Evolutionary conservation across 352 stramenopile species (phyloP), one percentile per base, ranked within the genome.

Genomic region (Pythium volutum): DNA sequence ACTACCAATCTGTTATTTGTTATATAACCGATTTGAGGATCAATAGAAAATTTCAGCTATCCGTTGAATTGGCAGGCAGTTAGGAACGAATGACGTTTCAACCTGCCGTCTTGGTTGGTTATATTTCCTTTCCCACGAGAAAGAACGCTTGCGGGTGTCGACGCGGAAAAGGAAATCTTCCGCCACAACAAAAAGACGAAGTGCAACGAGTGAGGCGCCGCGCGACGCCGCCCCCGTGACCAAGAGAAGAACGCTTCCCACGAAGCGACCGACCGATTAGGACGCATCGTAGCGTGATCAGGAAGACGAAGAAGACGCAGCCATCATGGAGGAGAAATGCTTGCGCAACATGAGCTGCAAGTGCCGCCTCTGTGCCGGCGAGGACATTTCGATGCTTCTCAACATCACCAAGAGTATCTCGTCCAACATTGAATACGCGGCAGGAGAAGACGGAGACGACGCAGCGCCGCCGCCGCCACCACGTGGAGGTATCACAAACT

Each of bases 341-440:
- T 71, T 94, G 38, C 84, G 87, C 58, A 94, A 87, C 68, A 91
- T 92, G 79, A 95, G 76, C 66, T 95, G 87, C 78, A 89, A 59
- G 59, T 95, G 87, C 73, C 76, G 67, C 49, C 79, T 94, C 60
- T 95, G 87, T 68, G 74, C 79, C 20, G 83, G 84, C 60, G 87
- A 93, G 59, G 84, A 95, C 66, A 71, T 94, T 29, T 75, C 78
- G 11, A 81, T 74, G 61, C 72, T 95, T 11, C 71, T 91, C 60
- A 85, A 66, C 68, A 90, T 95, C 56, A 83, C 79, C 64, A 88
- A 89, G 64, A 79, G 76, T 25, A 94, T 95, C 53, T 84, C 76
- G 41, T 94, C 84, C 49, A 88, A 85, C 29, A 92, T 95, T 45
- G 39, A 77, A 62, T 93, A 93, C 71, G 74, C 76, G 2, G 71